Percentiles rank a stretch among this genome's conserved stretches.
phyloP scores from a whole-genome alignment of 108 stramenopile species.

The Nannochloropsis salina region DNA sequence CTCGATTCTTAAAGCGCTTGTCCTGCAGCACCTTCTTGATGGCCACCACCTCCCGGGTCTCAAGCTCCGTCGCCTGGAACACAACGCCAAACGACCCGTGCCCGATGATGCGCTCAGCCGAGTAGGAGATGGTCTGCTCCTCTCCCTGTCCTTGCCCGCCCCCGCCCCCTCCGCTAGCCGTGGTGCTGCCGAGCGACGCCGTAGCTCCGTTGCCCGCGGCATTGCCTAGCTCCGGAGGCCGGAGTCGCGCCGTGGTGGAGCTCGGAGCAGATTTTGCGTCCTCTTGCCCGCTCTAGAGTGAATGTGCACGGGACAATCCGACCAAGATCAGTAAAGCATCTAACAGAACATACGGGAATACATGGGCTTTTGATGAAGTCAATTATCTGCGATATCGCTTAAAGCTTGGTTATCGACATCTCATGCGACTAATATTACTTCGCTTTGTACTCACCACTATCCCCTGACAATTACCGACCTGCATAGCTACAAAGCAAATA shows the following conservation, averaged over 20 bases:
- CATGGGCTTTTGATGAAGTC: too few species aligned
- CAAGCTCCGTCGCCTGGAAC: slow-evolving; percentile 58
- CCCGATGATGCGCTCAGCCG: slow-evolving; percentile 93
- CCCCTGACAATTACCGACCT: not conserved
- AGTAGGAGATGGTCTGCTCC: slow-evolving; percentile 78
- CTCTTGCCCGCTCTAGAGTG: too few species aligned
- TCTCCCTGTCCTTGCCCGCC: not conserved
- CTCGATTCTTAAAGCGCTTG: slow-evolving; percentile 96
- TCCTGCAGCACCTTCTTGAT: slow-evolving; percentile 94
- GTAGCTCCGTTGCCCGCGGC: too few species aligned
- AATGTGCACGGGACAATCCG: too few species aligned
- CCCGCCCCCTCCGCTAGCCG: not conserved
- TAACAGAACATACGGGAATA: too few species aligned
- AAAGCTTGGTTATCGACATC: too few species aligned
- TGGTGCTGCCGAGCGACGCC: not conserved
- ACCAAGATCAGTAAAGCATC: too few species aligned
- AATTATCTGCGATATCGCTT: too few species aligned
- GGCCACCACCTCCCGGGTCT: slow-evolving; percentile 36
- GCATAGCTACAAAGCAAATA: not conserved
- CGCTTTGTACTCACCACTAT: not conserved
- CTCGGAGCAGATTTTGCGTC: too few species aligned
- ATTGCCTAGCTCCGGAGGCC: too few species aligned
- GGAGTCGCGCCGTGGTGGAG: too few species aligned
- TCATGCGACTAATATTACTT: not conserved
- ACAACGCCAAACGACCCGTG: slow-evolving; percentile 98